These are phyloP conservation scores for Rhazya stricta DNA, from an alignment of 257 asterid species.

Conservation along the genomic window DNA sequence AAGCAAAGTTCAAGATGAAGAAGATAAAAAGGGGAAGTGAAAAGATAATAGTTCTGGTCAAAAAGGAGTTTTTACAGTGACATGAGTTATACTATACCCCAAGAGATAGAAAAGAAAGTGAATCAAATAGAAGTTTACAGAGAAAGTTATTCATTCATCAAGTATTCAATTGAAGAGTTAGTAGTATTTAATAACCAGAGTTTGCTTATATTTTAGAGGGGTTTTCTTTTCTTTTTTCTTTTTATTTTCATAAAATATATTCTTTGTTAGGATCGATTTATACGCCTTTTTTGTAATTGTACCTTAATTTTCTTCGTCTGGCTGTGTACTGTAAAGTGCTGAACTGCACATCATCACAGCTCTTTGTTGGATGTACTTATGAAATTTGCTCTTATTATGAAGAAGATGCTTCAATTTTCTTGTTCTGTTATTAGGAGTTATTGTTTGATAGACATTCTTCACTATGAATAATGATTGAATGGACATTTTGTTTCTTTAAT, in stretches of 20 bases:
- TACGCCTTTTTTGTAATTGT: slow-evolving; percentile 22
- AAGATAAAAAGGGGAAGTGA: not conserved
- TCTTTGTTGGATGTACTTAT: slow-evolving; percentile 7
- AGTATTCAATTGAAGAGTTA: slow-evolving; percentile 22
- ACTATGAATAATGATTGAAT: no score
- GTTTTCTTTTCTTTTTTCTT: not conserved
- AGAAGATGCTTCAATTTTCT: not conserved
- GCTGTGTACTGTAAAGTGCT: slow-evolving; percentile 15
- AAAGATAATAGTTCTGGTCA: slow-evolving; percentile 8
- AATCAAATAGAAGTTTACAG: slow-evolving; percentile 16
- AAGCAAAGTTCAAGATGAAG: slow-evolving; percentile 45
- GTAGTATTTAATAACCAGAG: slow-evolving; percentile 19
- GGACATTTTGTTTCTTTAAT: no score
- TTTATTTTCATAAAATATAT: slow-evolving; percentile 25
- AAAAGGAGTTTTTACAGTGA: slow-evolving; percentile 21
- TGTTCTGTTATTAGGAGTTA: not conserved
- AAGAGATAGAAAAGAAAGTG: slow-evolving; percentile 31
- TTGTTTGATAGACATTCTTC: no score
- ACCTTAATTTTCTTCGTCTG: slow-evolving; percentile 6
- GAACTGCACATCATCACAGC: slow-evolving; percentile 13
- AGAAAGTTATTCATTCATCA: slow-evolving; percentile 14
- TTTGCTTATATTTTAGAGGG: not conserved
- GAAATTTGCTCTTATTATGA: not conserved
- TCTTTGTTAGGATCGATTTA: slow-evolving; percentile 39
- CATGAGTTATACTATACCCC: slow-evolving; percentile 26